A percentile compares a stretch with the other conserved stretches of the same genome.
phyloP scores from a whole-genome alignment of 1,284 basidiomycete species.

The Blastosporella zonata region DNA sequence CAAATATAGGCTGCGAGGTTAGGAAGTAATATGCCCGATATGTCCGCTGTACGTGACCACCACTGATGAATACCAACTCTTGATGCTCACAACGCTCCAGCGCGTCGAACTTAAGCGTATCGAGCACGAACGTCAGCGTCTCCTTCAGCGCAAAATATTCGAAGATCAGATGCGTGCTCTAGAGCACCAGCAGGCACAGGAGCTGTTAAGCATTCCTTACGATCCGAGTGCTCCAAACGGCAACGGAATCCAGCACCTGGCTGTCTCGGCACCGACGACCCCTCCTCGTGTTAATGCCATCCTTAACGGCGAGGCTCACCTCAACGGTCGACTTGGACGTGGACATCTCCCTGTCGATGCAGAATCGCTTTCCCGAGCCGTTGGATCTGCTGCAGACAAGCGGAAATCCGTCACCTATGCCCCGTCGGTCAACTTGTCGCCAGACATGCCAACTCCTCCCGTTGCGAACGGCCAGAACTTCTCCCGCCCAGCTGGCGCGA shows the following conservation, averaged over 20 bases:
- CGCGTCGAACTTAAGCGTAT: constrained; percentile 87
- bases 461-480: constrained; percentile 48
- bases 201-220: constrained; percentile 69
- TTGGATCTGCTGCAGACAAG: constrained; percentile 69
- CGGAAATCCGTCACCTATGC: constrained; percentile 85
- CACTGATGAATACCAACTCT: constrained; percentile 2
- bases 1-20: constrained; percentile 66
- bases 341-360: constrained; percentile 53
- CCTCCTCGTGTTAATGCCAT: constrained; percentile 73
- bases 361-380: constrained; percentile 59
- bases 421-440: constrained; percentile 67
- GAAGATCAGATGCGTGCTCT: constrained; percentile 92
- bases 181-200: constrained; percentile 88
- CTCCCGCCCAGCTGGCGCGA: constrained; percentile 67
- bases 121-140: constrained; percentile 87
- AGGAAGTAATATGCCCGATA: constrained; percentile 78
- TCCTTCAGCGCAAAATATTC: constrained; percentile 82
- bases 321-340: constrained; percentile 39
- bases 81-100: constrained; percentile 38
- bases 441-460: constrained; percentile 50
- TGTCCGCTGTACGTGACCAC: constrained; percentile 63
- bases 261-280: constrained; percentile 79
- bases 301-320: constrained; percentile 49
- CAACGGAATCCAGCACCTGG: constrained; percentile 58
- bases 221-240: constrained; percentile 44